These are phyloP conservation scores for Clavispora vitiphila DNA, from an alignment of 805 yeast genomes.

Conservation along the genomic window DNA sequence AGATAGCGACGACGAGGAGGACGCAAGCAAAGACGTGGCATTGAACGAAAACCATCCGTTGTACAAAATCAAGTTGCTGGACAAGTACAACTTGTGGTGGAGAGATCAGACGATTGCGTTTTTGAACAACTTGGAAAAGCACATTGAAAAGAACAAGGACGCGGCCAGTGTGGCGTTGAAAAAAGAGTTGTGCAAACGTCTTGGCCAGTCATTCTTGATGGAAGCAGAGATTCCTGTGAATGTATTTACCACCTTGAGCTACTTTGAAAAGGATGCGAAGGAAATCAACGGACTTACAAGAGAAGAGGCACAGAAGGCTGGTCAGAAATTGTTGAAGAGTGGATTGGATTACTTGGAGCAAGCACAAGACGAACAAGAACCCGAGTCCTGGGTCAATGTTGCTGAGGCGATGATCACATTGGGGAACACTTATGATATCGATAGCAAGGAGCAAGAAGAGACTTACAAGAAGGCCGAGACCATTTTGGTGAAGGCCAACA, in stretches of 20 bases:
- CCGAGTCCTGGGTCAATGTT: slow-evolving; percentile 73
- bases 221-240: slow-evolving; percentile 60
- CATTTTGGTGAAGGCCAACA: slow-evolving; percentile 65
- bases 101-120: slow-evolving; percentile 37
- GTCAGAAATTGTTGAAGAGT: slow-evolving; percentile 41
- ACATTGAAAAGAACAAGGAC: slow-evolving; percentile 11
- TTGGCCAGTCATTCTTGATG: slow-evolving; percentile 61
- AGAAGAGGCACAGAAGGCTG: slow-evolving; percentile 44
- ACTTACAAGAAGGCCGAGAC: slow-evolving; percentile 67
- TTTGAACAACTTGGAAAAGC: slow-evolving; percentile 26
- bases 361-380: slow-evolving; percentile 68
- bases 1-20: slow-evolving; percentile 56
- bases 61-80: slow-evolving; percentile 33
- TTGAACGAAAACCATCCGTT: slow-evolving; percentile 55
- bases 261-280: slow-evolving; percentile 37
- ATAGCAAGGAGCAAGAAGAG: slow-evolving; percentile 61
- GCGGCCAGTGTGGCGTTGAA: slow-evolving; percentile 21
- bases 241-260: slow-evolving; percentile 51
- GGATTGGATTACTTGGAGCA: slow-evolving; percentile 56
- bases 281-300: slow-evolving; percentile 33
- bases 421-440: slow-evolving; percentile 68
- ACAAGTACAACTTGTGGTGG: slow-evolving; percentile 53
- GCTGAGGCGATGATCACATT: slow-evolving; percentile 83
- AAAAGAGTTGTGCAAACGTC: slow-evolving; percentile 39
- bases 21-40: slow-evolving; percentile 29